Evolutionary conservation across 495 filamentous ascomycete genomes (phyloP), one percentile per base, ranked within the genome.

Genomic region (Penicillium silybi): DNA sequence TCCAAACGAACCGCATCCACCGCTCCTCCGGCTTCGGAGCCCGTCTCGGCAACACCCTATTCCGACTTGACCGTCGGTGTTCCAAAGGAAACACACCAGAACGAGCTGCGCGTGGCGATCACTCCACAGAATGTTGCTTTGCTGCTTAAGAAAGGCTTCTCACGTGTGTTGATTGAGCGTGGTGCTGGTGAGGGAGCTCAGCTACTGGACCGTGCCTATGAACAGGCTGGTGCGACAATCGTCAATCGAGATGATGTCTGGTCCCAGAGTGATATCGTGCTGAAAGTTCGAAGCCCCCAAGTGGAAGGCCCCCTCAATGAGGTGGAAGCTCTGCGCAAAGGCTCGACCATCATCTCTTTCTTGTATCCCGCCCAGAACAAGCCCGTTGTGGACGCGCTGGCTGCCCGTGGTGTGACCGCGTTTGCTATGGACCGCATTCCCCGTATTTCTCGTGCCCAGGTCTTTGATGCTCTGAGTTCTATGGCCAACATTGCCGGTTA

Each of bases 401-500:
- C 85, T 32, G 71, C 75, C 34, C 77, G 78, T 9, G 83, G 83
- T 29, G 79, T 81, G 2, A 88, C 84, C 7, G 64, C 78, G 3
- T 90, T 92, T 60, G 88, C 88, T 26, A 92, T 92, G 87, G 88
- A 92, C 61, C 82, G 88, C 77, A 84, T 92, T 46, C 88, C 87
- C 0, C 81, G 88, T 26, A 90, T 92, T 56, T 91, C 88, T 0
- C 77, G 87, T n/a, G 86, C 87, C 1, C 87, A 90, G 58, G 80
- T 82, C 7, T 92, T 90, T 60, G 88, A 92, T 68, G 88, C 87
- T 11, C 71, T 55, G 40, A 71, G 85, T 63, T 89, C 85, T 9
- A 91, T 91, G 88, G 87, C 88, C 49, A 92, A 92, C 54, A 92
- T 90, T 66, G 87, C 88, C 17, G 88, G 88, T 4, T 92, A 92